Percentiles rank a stretch among this genome's conserved stretches.
These are phyloP conservation scores for Eragrostis nindensis DNA, from an alignment of 176 grass and related monocot genomes.

Conservation along the genomic window DNA sequence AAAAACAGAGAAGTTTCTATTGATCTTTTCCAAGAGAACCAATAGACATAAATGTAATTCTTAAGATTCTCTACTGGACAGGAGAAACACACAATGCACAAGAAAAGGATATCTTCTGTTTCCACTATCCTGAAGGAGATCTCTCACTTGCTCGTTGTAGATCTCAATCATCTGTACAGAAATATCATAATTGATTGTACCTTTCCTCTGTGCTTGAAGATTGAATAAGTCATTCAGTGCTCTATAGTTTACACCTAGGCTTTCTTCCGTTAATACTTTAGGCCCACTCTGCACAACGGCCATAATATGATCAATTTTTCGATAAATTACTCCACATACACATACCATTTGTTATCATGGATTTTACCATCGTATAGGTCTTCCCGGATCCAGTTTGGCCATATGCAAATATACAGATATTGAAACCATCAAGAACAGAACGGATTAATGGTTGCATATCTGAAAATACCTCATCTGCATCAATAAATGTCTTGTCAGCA, in stretches of 20 bases:
- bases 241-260: constrained; percentile 83
- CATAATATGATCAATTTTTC: constrained; percentile 6
- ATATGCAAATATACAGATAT: constrained; percentile 98
- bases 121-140: constrained; percentile 72
- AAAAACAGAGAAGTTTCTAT: constrained; percentile 24
- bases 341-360: constrained; percentile 12
- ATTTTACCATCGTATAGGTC: constrained; percentile 87
- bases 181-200: constrained; percentile 75
- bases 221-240: constrained; percentile 92
- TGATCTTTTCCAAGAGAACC: constrained; percentile 2
- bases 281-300: constrained; percentile 76
- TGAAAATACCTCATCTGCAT: constrained; percentile 87
- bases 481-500: constrained; percentile 35
- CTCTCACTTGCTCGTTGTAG: constrained; percentile 96
- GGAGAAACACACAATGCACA: not conserved
- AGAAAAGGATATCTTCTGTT: constrained; percentile 91
- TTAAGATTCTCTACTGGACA: not conserved
- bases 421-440: constrained; percentile 92
- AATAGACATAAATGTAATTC: constrained; percentile 7
- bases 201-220: constrained; percentile 65
- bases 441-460: constrained; percentile 92
- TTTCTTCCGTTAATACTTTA: constrained; percentile 63
- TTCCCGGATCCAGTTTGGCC: constrained; percentile 97
- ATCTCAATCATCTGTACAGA: constrained; percentile 98
- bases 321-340: not conserved